Percentiles rank a stretch among this genome's conserved stretches.
phyloP scores from a whole-genome alignment of 139 green algal genomes.

The Micractinium sp. region DNA sequence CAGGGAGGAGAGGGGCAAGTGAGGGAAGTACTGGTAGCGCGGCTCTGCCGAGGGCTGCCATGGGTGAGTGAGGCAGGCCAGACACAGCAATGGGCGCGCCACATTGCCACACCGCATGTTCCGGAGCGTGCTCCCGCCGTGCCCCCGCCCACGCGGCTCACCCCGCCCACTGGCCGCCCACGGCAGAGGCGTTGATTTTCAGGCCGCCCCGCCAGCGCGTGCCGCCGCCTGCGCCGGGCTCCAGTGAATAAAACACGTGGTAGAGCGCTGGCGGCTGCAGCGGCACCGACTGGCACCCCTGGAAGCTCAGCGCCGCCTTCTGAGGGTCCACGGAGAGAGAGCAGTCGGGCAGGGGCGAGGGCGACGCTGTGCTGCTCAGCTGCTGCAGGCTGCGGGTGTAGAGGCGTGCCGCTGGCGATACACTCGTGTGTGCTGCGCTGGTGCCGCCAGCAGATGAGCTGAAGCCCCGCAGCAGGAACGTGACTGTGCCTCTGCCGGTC shows the following conservation, averaged over 20 bases:
- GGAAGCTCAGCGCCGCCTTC: background rate
- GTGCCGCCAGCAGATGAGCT: background rate
- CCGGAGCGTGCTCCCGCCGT: too few species aligned
- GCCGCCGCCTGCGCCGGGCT: background rate
- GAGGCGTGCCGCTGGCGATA: background rate
- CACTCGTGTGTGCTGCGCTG: too few species aligned
- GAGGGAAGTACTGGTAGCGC: background rate
- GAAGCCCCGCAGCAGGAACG: background rate
- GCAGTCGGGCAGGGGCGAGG: background rate
- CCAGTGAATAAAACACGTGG: background rate
- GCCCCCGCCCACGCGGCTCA: background rate
- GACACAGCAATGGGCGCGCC: too few species aligned
- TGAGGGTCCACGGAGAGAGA: background rate
- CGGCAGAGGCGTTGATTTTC: background rate
- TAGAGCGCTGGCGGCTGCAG: background rate
- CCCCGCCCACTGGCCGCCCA: conserved; percentile 17
- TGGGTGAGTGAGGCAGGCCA: too few species aligned
- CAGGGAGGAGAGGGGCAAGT: background rate
- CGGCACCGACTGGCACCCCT: conserved; percentile 4
- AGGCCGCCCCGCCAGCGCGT: conserved; percentile 10
- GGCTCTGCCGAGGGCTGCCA: background rate
- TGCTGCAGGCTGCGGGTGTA: background rate
- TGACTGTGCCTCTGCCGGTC: background rate
- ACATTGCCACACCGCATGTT: too few species aligned
- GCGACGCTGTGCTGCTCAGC: background rate